Evolutionary conservation across 202 grass and related monocot species (phyloP).

Genomic region (Musa balbisiana): DNA sequence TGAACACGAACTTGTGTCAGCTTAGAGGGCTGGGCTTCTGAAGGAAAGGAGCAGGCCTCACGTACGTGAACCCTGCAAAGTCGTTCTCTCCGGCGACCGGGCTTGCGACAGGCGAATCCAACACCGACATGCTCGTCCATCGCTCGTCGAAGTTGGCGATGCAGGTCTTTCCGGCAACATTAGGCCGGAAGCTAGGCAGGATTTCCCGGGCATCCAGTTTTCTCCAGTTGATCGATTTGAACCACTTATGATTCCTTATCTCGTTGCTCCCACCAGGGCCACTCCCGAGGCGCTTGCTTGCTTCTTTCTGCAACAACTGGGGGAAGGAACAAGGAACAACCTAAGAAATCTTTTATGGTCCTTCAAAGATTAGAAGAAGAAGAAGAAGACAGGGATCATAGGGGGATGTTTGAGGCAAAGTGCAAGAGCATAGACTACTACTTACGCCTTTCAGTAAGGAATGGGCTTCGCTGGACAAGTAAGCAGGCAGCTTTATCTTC

Average conservation of each 20-base stretch:
- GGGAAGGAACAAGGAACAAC: constrained; percentile 1
- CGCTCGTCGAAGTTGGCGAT: constrained; percentile 76
- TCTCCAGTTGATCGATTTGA: constrained; percentile 90
- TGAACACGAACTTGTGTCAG: constrained; percentile 13
- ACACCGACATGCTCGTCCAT: constrained; percentile 86
- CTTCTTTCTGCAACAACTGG: constrained; percentile 89
- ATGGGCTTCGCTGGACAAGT: constrained; percentile 81
- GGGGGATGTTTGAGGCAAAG: no score
- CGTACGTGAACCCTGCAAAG: constrained; percentile 79
- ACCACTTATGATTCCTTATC: constrained; percentile 94
- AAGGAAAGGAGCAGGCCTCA: constrained; percentile 47
- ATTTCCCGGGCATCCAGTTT: constrained; percentile 68
- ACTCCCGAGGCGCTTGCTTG: constrained; percentile 57
- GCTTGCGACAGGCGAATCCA: constrained; percentile 74
- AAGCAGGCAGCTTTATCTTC: constrained; percentile 73
- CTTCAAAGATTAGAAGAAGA: no score
- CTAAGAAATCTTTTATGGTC: background rate
- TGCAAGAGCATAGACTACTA: no score
- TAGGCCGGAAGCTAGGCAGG: constrained; percentile 81
- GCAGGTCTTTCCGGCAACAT: constrained; percentile 70
- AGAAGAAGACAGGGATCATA: no score
- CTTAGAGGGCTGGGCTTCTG: constrained; percentile 67
- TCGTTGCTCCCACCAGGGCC: constrained; percentile 55
- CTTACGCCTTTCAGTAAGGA: constrained; percentile 91
- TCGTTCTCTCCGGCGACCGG: constrained; percentile 56